Conservation (phyloP, 1,139 yeast genomes). For the Casaregolazyma suthepensis region DNA sequence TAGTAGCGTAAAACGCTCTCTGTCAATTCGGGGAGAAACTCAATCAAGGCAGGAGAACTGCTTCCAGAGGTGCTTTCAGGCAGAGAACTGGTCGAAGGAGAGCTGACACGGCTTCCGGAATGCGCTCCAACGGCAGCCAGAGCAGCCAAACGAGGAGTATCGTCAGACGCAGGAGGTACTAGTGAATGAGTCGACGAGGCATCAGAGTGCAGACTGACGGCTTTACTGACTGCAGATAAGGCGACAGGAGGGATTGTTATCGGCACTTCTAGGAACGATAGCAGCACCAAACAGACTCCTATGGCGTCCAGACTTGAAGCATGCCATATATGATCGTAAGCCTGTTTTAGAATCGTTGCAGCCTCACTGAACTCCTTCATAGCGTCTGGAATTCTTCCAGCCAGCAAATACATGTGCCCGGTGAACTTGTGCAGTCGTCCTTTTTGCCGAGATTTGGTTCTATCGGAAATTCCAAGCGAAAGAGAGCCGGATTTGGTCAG, state of each 20-base stretch:
- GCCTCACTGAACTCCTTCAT: slow-evolving; percentile 69
- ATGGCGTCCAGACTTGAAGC: slow-evolving; percentile 82
- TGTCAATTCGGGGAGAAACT: slow-evolving; percentile 46
- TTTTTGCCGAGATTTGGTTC: slow-evolving; percentile 49
- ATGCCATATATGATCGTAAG: slow-evolving; percentile 80
- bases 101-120: slow-evolving; percentile 12
- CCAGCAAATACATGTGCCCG: slow-evolving; percentile 70
- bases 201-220: slow-evolving; percentile 2
- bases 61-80: slow-evolving; percentile 20
- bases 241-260: slow-evolving; percentile 55
- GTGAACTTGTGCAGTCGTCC: slow-evolving; percentile 74
- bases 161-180: slow-evolving; percentile 11
- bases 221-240: slow-evolving; percentile 1
- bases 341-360: slow-evolving; percentile 48
- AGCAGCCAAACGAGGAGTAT: slow-evolving; percentile 4
- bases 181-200: neutral
- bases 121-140: slow-evolving; percentile 2
- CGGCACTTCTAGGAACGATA: slow-evolving; percentile 53
- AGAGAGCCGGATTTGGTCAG: slow-evolving; percentile 41
- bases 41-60: slow-evolving; percentile 34
- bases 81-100: slow-evolving; percentile 17
- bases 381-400: slow-evolving; percentile 75
- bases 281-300: slow-evolving; percentile 57
- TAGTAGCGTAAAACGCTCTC: slow-evolving; percentile 51
- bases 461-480: slow-evolving; percentile 38